These are phyloP conservation scores for Alisma plantagoaquatica DNA, from an alignment of 106 monocot genomes.

Conservation along the genomic window DNA sequence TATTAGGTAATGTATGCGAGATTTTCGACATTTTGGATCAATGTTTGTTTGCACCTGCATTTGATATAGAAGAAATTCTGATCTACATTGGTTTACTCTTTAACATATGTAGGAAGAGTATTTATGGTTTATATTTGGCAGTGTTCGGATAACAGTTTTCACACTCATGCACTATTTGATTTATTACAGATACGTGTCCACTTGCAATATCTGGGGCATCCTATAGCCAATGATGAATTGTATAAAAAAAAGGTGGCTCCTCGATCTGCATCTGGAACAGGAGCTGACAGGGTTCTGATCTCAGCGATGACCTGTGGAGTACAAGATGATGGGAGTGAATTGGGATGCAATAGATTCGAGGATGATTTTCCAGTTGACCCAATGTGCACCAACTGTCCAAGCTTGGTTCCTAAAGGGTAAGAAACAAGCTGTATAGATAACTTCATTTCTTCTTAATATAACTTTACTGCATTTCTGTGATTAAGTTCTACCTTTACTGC, in stretches of 20 bases:
- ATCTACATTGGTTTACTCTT: no score
- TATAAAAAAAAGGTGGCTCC: slow-evolving; percentile 35
- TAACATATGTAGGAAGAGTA: no score
- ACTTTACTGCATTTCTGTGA: neutral
- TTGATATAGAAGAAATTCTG: no score
- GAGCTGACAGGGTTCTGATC: slow-evolving; percentile 37
- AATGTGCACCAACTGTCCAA: slow-evolving; percentile 91
- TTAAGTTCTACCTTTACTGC: neutral
- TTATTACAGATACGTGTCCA: slow-evolving; percentile 92
- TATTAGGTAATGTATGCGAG: no score
- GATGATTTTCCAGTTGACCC: slow-evolving; percentile 57
- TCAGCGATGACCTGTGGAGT: no score
- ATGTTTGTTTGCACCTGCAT: no score
- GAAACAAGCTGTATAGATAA: neutral
- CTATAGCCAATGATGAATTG: slow-evolving; percentile 76
- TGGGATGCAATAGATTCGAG: no score
- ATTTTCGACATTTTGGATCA: no score
- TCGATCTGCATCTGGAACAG: slow-evolving; percentile 37
- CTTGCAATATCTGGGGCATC: slow-evolving; percentile 70
- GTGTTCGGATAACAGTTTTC: no score
- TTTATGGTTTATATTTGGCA: no score
- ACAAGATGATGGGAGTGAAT: no score
- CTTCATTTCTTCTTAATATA: neutral
- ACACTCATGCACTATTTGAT: no score
- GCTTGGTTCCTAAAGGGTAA: slow-evolving; percentile 78